Evolutionary conservation across 2,329 filamentous ascomycete species (phyloP).

Genomic region (Trichoderma lentiforme): DNA sequence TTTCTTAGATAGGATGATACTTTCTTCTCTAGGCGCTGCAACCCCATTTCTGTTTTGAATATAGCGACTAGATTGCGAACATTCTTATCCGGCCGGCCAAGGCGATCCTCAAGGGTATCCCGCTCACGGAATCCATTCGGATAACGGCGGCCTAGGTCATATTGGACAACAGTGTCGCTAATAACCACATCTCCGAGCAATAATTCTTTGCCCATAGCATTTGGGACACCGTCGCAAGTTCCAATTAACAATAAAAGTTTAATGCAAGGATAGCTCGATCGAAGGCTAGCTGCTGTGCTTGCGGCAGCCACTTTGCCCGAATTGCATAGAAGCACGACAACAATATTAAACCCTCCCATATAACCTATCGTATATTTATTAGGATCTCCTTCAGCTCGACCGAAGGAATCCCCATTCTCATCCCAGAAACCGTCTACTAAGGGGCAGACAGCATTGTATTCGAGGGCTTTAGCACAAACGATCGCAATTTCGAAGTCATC

Average conservation of each 20-base stretch:
- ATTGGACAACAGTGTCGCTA: not conserved
- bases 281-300: not conserved
- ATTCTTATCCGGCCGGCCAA: not conserved
- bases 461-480: not conserved
- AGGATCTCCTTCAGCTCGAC: not conserved
- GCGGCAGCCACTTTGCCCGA: not conserved
- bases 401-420: not conserved
- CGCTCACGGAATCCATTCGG: not conserved
- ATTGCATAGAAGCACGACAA: not conserved
- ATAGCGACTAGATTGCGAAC: not conserved
- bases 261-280: not conserved
- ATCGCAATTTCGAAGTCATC: not conserved
- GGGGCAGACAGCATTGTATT: not conserved
- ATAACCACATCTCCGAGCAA: not conserved
- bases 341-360: not conserved
- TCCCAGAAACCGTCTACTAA: not conserved
- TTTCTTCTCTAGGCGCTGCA: not conserved
- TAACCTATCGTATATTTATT: not conserved
- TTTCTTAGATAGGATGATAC: not conserved
- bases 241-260: not conserved
- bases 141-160: not conserved
- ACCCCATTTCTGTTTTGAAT: not conserved
- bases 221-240: not conserved
- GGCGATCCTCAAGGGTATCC: not conserved
- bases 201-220: not conserved